Base-by-base conservation (phyloP, 2,329 filamentous ascomycete genomes). In the Chrysoporthe deuterocubensis region DNA sequence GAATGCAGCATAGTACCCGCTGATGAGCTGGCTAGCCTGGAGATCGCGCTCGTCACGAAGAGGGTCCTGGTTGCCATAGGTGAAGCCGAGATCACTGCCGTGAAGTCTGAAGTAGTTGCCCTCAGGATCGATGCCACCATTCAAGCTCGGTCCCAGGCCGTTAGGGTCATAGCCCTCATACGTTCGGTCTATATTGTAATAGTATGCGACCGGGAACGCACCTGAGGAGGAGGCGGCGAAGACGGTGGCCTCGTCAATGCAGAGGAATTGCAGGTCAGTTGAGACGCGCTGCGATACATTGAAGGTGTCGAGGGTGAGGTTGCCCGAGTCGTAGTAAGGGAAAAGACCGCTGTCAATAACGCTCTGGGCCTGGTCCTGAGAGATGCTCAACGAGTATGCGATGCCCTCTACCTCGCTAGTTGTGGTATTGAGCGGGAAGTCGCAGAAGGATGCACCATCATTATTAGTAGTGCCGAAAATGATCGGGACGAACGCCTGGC, bases 261-360 rank as follows among this genome's bases (percentile, higher is more conserved):
- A 88, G 65, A 83, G 82, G 77, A 87, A 87, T 5, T 81, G 82
- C 57, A 80, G 82, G 71, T 87, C 85, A 3, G 84, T 86, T 2
- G 83, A 81, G 40, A 87, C 78, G 13, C 84, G 81, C 44, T 82
- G 79, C 4, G 82, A 82, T 2, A 86, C 82, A 68, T 87, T 87
- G 78, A 86, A 87, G 2, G 82, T 78, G 71, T 87, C 83, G 3
- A 87, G 78, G 0, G 84, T 86, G 7, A 83, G 67, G 61, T 87
- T 86, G 3, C 83, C 81, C 0, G 82, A 83, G 57, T 79, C 74
- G 63, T 81, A 80, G 44, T 80, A 76, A 0, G 85, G 84, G 69
- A 86, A 85, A 9, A 87, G 78, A 0, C 80, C 79, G 3, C 79
- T 81, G 52, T 82, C 73, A 43, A 82, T 80, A 64, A 84, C 79